Conservation (phyloP, 768 basidiomycete genomes). For the Tylopilus sp. region DNA sequence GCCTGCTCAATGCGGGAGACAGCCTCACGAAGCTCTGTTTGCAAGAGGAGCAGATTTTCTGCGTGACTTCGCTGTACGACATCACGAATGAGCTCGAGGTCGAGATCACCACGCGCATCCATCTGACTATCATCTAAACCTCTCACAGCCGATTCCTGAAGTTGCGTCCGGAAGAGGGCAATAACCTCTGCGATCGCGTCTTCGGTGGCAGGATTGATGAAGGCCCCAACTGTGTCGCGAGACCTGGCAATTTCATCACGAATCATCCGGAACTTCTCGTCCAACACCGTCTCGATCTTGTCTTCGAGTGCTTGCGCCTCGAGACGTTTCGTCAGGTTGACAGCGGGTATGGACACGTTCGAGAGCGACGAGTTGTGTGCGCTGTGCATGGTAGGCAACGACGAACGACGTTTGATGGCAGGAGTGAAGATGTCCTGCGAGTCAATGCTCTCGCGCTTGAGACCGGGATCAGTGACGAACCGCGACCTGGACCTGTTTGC, state of each 20-base stretch:
- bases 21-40: constrained; percentile 55
- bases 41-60: constrained; percentile 54
- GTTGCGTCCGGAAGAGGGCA: constrained; percentile 61
- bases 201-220: constrained; percentile 48
- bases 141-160: constrained; percentile 58
- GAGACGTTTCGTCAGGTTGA: constrained; percentile 53
- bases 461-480: constrained; percentile 58
- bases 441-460: constrained; percentile 27
- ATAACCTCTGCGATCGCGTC: constrained; percentile 65
- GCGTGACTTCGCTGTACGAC: constrained; percentile 65
- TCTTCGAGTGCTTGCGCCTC: constrained; percentile 61
- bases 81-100: constrained; percentile 72
- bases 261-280: constrained; percentile 62
- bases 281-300: constrained; percentile 58
- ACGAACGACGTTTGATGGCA: constrained; percentile 50
- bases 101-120: constrained; percentile 74
- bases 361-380: constrained; percentile 44
- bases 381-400: constrained; percentile 53
- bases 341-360: constrained; percentile 40
- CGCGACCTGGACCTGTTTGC: constrained; percentile 51
- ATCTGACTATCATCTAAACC: constrained; percentile 58
- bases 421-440: constrained; percentile 43
- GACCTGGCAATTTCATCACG: constrained; percentile 37
- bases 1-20: constrained; percentile 41
- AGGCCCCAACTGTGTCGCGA: constrained; percentile 23